Base-by-base conservation (phyloP, 345 rosid genomes). In the Geranium rotundifolium region DNA sequence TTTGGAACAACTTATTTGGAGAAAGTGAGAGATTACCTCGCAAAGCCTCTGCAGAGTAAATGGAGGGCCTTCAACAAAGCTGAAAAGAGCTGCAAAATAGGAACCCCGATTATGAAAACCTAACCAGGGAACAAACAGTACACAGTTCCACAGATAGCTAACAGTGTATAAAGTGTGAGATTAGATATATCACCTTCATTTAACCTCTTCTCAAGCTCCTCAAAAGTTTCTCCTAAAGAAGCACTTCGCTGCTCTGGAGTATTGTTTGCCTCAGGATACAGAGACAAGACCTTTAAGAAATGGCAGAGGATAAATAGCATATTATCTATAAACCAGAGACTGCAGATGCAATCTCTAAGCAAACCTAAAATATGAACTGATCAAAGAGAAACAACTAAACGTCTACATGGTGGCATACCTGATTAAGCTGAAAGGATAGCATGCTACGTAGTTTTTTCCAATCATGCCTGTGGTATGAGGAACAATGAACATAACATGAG, bases 41-140 rank as follows among this genome's bases (percentile, higher is more conserved):
- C 97, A 85, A 29, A 92, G 82, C 75, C 98, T 89, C 71, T 92
- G 97, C 67, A 92, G 76, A 34, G 98, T 92, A 80, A 92, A 92
- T 54, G 98, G 98, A 57, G 98, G 98, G 58, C 98, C 97, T 68
- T 85, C 90, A 18, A 71, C 77, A 58, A 87, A 92, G 71, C 78
- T 77, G 63, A 71, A 75, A 76, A 92, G 88, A 65, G 81, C 97
- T 89, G 85, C 65, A 56, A 23, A 59, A 52, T 19, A 63, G n/a
- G 18, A n/a, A 18, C 19, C 19, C 29, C 17, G 4, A 5, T 3
- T 16, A 49, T n/a, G 54, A 54, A 52, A 27, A 50, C 15, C 34
- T 16, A 63, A 52, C 5, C 17, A 4, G 17, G 54, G n/a, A 19
- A 49, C 6, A 54, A 30, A 23, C 58, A 31, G 7, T 31, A 31